Evolutionary conservation across 2,329 filamentous ascomycete genomes (phyloP).

Genomic region (Endothia cerciana): DNA sequence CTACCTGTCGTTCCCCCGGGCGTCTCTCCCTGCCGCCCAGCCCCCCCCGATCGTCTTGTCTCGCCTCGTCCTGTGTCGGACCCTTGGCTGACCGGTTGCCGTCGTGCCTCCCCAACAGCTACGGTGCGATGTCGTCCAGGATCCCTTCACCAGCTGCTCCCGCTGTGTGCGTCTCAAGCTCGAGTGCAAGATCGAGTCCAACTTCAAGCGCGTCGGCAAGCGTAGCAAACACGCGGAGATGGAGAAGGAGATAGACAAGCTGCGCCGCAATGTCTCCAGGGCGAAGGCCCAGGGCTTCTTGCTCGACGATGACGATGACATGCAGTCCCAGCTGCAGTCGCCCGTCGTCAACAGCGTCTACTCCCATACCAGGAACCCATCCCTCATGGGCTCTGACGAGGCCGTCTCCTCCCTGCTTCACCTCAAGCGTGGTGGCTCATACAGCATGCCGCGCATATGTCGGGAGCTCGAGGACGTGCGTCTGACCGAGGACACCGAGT

Average conservation of each 20-base stretch:
- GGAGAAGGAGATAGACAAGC: constrained; percentile 77
- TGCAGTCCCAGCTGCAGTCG: constrained; percentile 60
- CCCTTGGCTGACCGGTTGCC: constrained; percentile 27
- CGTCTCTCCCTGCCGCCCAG: not conserved
- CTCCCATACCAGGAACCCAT: constrained; percentile 63
- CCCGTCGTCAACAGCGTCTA: constrained; percentile 61
- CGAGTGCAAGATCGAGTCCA: constrained; percentile 83
- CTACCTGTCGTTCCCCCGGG: not conserved
- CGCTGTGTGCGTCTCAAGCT: constrained; percentile 80
- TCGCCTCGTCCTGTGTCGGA: not conserved
- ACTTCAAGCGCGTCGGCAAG: constrained; percentile 83
- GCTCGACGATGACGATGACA: constrained; percentile 59
- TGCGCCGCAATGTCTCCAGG: constrained; percentile 63
- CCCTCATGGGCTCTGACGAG: constrained; percentile 70
- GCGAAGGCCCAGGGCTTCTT: constrained; percentile 63
- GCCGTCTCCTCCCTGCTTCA: constrained; percentile 69
- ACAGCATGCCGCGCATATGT: constrained; percentile 61
- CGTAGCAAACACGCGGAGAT: constrained; percentile 83
- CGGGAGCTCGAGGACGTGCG: constrained; percentile 67
- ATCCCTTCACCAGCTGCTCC: constrained; percentile 77
- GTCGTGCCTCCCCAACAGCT: constrained; percentile 52
- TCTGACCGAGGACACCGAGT: constrained; percentile 65
- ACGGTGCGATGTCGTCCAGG: constrained; percentile 82
- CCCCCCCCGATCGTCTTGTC: not conserved
- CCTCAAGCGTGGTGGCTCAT: constrained; percentile 67